Evolutionary conservation across 495 filamentous ascomycete genomes (phyloP).

Genomic region (Aspergillus funiculosus): DNA sequence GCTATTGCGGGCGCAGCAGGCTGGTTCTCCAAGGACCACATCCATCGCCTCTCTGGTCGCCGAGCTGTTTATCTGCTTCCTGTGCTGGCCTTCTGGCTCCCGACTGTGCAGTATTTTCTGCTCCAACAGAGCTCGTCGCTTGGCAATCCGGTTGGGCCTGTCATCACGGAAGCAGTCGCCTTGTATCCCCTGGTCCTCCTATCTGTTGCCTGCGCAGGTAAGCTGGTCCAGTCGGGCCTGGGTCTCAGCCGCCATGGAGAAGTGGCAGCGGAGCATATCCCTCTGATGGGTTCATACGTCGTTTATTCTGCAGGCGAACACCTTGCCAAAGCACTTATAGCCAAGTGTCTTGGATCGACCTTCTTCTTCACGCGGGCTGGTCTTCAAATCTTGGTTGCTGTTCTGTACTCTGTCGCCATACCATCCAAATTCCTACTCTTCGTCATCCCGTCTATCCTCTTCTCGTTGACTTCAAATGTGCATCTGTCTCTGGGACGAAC

Average conservation of each 20-base stretch:
- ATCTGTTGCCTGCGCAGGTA: conserved; percentile 58
- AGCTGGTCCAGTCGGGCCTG: conserved; percentile 50
- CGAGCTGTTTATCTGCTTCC: conserved; percentile 50
- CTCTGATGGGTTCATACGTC: conserved; percentile 56
- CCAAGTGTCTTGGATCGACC: conserved; percentile 53
- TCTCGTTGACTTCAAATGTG: conserved; percentile 64
- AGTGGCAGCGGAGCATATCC: conserved; percentile 49
- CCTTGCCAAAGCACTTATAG: conserved; percentile 43
- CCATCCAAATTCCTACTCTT: conserved; percentile 62
- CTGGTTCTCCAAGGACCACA: conserved; percentile 53
- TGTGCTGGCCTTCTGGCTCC: conserved; percentile 66
- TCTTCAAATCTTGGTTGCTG: conserved; percentile 59
- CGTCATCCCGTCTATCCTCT: conserved; percentile 62
- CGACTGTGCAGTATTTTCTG: conserved; percentile 62
- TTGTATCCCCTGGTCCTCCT: conserved; percentile 68
- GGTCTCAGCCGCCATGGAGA: conserved; percentile 53
- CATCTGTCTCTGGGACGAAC: conserved; percentile 54
- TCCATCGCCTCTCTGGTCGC: conserved; percentile 36
- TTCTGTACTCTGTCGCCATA: conserved; percentile 55
- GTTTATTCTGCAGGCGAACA: conserved; percentile 58
- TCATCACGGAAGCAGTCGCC: conserved; percentile 65
- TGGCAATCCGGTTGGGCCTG: conserved; percentile 64
- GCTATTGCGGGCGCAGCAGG: conserved; percentile 56
- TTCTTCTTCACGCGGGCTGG: conserved; percentile 64
- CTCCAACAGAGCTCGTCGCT: conserved; percentile 56